Evolutionary conservation across 2,329 filamentous ascomycete genomes (phyloP), one percentile per base, ranked within the genome.

Genomic region (Samsoniella hepiali): DNA sequence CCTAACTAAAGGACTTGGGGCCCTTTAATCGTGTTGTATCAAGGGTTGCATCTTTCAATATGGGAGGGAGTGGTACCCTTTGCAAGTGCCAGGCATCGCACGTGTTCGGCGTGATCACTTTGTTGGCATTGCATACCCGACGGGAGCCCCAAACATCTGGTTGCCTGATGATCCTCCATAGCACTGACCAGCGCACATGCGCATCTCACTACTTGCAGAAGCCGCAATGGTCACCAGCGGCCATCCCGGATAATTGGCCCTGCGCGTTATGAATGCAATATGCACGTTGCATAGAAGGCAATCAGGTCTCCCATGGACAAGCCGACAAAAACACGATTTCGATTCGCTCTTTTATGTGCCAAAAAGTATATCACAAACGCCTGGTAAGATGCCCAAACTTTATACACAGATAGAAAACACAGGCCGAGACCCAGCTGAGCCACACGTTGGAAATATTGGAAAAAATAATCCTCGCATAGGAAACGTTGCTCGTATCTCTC

Each of bases 341-440:
- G n/a, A 8, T 54, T 45, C 47, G 47, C 6, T 36, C 8, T 13
- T 45, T 36, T 13, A 55, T 55, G 9, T 44, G 11, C 11, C 49
- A 49, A 38, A 55, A 1, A 47, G 32, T 56, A 50, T 61, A 61
- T 40, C 40, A 47, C 45, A 36, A 47, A 49, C 50, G 40, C 59
- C 38, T 9, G 9, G 6, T 17, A 29, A 56, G 40, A 62, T 62
- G 50, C 51, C 50, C 51, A 62, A 47, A 55, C 36, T 15, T 44
- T 44, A 56, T 56, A 62, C 22, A 62, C 34, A 32, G 15, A 49
- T 49, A 62, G 29, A 38, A 38, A 55, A 40, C 8, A 62, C 31
- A 31, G 32, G 44, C 31, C 40, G n/a, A 49, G 29, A 40, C 32
- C 32, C 29, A 49, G 32, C 22, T 42, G 6, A 13, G 22, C 34